These are phyloP conservation scores for Cubamyces lactineus DNA, from an alignment of 768 basidiomycete genomes.

Conservation along the genomic window DNA sequence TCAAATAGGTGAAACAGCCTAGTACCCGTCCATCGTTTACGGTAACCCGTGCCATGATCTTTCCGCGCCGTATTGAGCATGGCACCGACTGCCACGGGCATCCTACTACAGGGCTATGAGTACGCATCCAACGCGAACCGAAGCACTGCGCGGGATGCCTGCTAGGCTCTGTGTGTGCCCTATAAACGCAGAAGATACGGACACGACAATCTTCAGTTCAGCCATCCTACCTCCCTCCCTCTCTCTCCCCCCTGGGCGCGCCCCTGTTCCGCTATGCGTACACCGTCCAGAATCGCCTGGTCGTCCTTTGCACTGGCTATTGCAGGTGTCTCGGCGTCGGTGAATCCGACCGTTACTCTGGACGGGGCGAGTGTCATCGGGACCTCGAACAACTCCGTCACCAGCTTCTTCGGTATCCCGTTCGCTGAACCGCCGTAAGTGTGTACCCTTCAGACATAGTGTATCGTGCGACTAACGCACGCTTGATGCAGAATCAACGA, in stretches of 20 bases:
- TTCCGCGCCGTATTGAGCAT: not conserved
- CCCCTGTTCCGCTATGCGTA: too few species aligned
- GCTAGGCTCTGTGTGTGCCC: too few species aligned
- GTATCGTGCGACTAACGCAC: conserved; percentile 22
- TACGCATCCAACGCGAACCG: too few species aligned
- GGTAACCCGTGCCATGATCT: not conserved
- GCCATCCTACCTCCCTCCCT: too few species aligned
- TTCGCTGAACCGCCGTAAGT: conserved; percentile 16
- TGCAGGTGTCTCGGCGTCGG: not conserved
- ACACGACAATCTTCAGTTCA: too few species aligned
- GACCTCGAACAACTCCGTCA: not conserved
- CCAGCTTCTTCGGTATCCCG: conserved; percentile 11
- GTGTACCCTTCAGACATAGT: not conserved
- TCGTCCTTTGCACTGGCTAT: not conserved
- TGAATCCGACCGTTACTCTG: not conserved
- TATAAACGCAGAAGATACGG: too few species aligned
- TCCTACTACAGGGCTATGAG: too few species aligned
- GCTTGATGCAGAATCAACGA: conserved; percentile 14
- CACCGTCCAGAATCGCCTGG: not conserved
- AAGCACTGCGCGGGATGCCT: too few species aligned
- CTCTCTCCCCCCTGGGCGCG: too few species aligned
- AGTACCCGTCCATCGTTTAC: not conserved
- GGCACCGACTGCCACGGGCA: too few species aligned
- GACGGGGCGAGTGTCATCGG: conserved; percentile 4
- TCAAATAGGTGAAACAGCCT: too few species aligned